Evolutionary conservation across 495 filamentous ascomycete species (phyloP).

Genomic region (Ascodesmis nigricans): DNA sequence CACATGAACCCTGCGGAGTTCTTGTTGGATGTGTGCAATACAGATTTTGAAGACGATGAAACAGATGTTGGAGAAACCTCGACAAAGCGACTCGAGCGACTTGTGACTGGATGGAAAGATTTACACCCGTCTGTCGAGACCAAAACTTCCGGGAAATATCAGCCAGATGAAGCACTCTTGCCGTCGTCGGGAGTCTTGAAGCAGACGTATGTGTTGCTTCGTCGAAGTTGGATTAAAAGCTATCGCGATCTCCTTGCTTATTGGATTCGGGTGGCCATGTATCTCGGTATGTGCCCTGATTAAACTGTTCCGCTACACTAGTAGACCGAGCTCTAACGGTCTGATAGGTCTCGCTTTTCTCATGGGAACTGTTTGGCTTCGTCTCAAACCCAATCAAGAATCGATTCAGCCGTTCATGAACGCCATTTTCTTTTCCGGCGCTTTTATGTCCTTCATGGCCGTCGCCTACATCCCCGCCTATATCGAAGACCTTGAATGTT

Average conservation of each 20-base stretch:
- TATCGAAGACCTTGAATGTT: conserved; percentile 54
- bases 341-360: conserved; percentile 41
- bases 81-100: too few species aligned
- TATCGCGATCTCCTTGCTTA: conserved; percentile 66
- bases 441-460: conserved; percentile 86
- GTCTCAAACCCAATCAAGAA: conserved; percentile 37
- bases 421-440: conserved; percentile 59
- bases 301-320: too few species aligned
- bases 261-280: conserved; percentile 64
- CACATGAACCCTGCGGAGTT: conserved; percentile 61
- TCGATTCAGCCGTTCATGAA: conserved; percentile 62
- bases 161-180: too few species aligned
- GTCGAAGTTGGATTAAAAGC: conserved; percentile 55
- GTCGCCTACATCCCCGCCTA: conserved; percentile 66
- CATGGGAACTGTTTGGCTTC: conserved; percentile 73
- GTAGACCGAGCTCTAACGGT: too few species aligned
- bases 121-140: too few species aligned
- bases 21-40: conserved; percentile 51
- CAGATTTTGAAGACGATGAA: conserved; percentile 40
- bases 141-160: too few species aligned
- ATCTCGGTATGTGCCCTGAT: too few species aligned
- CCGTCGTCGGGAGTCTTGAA: neutral
- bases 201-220: conserved; percentile 32
- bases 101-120: too few species aligned
- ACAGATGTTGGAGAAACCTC: too few species aligned